Conservation (phyloP, 257 asterid genomes). For the Linaria vulgaris region DNA sequence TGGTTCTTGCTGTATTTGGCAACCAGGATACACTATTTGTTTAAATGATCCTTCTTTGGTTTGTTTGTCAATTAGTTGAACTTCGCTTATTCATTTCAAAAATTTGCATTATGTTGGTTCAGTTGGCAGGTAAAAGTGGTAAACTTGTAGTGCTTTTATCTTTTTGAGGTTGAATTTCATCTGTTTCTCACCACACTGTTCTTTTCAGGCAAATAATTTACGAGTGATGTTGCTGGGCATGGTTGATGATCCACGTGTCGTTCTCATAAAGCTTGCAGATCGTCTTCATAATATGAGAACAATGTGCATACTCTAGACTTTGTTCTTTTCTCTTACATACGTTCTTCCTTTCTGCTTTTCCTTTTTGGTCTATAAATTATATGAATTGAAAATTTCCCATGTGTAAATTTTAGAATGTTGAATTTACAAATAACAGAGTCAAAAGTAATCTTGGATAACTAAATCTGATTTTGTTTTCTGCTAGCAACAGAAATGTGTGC, state of each 20-base stretch:
- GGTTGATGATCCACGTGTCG: conserved; percentile 98
- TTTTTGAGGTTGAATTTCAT: conserved; percentile 18
- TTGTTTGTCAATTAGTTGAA: background rate
- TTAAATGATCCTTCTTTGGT: background rate
- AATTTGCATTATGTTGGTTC: background rate
- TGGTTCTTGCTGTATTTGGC: too few species aligned
- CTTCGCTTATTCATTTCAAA: too few species aligned
- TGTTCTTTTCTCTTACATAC: conserved; percentile 5
- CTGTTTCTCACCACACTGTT: conserved; percentile 18
- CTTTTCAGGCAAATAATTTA: conserved; percentile 77
- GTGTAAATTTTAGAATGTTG: too few species aligned
- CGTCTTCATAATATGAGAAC: conserved; percentile 99
- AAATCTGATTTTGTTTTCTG: background rate
- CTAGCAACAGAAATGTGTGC: background rate
- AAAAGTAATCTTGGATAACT: too few species aligned
- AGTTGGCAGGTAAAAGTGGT: conserved; percentile 7
- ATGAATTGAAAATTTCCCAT: background rate
- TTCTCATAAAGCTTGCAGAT: conserved; percentile 98
- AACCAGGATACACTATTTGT: too few species aligned
- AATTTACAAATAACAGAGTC: background rate
- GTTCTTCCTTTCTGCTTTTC: background rate
- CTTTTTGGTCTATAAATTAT: background rate
- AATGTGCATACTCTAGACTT: conserved; percentile 45
- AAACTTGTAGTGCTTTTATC: background rate
- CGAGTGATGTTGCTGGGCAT: conserved; percentile 97